These are phyloP conservation scores for Aristolochia fimbriata DNA, from an alignment of 164 flowering plant genomes.

Conservation along the genomic window DNA sequence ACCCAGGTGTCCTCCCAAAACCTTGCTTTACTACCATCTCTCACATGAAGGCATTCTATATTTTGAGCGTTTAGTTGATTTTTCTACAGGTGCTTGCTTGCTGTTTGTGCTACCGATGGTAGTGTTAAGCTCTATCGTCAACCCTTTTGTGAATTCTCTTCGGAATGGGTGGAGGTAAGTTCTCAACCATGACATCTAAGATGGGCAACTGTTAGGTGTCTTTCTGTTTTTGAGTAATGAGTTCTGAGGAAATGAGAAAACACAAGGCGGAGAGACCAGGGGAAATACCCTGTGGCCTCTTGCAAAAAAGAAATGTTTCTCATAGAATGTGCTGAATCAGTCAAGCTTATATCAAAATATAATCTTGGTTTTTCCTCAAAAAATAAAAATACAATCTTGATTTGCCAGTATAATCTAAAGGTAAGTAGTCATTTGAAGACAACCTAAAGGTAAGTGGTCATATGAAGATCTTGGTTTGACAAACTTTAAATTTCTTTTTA, in stretches of 20 bases:
- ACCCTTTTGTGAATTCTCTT: slow-evolving; percentile 58
- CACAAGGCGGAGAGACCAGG: background rate
- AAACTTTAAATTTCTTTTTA: too few species aligned
- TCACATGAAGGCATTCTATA: too few species aligned
- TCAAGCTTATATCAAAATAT: background rate
- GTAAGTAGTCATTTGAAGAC: too few species aligned
- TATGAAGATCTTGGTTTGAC: too few species aligned
- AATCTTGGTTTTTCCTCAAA: too few species aligned
- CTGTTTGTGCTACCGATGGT: slow-evolving; percentile 82
- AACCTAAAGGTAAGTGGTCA: too few species aligned
- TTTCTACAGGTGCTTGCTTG: slow-evolving; percentile 72
- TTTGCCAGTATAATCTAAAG: too few species aligned
- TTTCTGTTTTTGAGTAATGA: background rate
- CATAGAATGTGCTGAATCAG: background rate
- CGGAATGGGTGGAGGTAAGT: slow-evolving; percentile 88
- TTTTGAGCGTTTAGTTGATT: slow-evolving; percentile 7
- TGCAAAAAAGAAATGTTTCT: background rate
- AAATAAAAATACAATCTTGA: background rate
- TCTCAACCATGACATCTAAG: background rate
- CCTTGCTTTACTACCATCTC: too few species aligned
- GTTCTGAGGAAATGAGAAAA: background rate
- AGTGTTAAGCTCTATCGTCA: slow-evolving; percentile 68
- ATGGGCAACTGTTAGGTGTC: background rate
- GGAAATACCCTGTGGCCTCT: background rate
- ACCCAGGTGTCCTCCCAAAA: too few species aligned